Evolutionary conservation across 176 grass and related monocot genomes (phyloP), one percentile per base, ranked within the genome.

Genomic region (Eragrostis nindensis): DNA sequence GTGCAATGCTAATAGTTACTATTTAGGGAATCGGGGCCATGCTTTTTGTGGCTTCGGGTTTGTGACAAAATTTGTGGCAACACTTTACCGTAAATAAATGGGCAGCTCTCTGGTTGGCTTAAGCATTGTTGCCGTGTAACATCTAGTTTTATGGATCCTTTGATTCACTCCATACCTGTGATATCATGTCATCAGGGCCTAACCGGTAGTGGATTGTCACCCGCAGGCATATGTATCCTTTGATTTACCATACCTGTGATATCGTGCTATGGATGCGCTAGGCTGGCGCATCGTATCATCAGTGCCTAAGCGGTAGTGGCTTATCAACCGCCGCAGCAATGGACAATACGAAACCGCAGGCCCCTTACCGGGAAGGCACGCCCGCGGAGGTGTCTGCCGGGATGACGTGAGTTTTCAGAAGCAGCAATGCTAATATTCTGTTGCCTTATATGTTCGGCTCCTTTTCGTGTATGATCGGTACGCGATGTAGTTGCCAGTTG

Each of bases 31-130:
- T 7, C 5, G 12, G 56, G 32, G 50, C 45, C 76, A 63, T 48
- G 69, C 16, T 62, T 71, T 71, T 81, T 85, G 46, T 89, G 71
- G 77, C 38, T 70, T 76, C 12, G 57, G 25, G 32, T 65, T 65
- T 89, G 54, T 84, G 77, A 62, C 27, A 45, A 27, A 38, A 63
- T 80, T 64, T 47, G 40, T 65, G 36, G 53, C 62, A 89, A 52
- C 55, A 55, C 62, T 25, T 50, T 1, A 47, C 66, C 36, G 21
- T 83, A 73, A 89, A 89, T 85, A 89, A 89, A 66, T 26, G 44
- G 14, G 17, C 27, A 18, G n/a, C 64, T 76, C 49, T 29, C 27
- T 15, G 38, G 73, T 66, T 87, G 68, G 21, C 57, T 55, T 4
- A 32, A 5, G 27, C 24, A 62, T 18, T 68, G 60, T 36, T 60